Base-by-base conservation (phyloP, 2,329 filamentous ascomycete genomes). In the Cadophora sp. region DNA sequence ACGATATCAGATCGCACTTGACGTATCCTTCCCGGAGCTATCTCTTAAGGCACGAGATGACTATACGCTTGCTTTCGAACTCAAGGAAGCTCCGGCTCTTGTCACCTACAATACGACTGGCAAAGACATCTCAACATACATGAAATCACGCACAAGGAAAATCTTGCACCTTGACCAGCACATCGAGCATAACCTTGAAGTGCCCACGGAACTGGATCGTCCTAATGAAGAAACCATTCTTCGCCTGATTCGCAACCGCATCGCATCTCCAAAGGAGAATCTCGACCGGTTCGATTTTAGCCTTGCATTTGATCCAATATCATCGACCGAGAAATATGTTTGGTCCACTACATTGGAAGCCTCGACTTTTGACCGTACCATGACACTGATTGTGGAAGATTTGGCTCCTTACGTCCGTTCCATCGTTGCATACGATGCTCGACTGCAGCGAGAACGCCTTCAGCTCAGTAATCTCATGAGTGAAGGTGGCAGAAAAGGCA, bases 401-500 rank as follows among this genome's bases (percentile, higher is more conserved):
- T 83, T 98, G 1, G 94, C 94, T 0, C 96, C 96, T 0, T 98
- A 93, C 77, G 87, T 98, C n/a, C 91, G 96, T 13, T 84, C 85
- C 45, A 98, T 99, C 67, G 89, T 95, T 1, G 84, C 89, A 0
- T 91, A 90, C 75, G 95, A 98, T 73, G 81, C 88, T 22, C 84
- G 83, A 0, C 84, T 96, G 1, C 90, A 93, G 74, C 82, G 87
- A 68, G 87, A 93, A 70, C 86, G 93, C 13, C 77, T 86, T 8
- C 84, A 85, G 20, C 78, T 92, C 11, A 88, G 87, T 70, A 87
- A 83, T 63, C 78, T 93, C 0, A 79, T 92, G 14, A 87, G 85
- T 62, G 85, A 89, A 69, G 86, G 85, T 6, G 85, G 84, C 16
- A 84, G 83, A 33, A 77, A 76, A 48, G 70, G 73, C 2, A 91